Evolutionary conservation across 257 asterid species (phyloP), one percentile per base, ranked within the genome.

Genomic region (Datura wrightii): DNA sequence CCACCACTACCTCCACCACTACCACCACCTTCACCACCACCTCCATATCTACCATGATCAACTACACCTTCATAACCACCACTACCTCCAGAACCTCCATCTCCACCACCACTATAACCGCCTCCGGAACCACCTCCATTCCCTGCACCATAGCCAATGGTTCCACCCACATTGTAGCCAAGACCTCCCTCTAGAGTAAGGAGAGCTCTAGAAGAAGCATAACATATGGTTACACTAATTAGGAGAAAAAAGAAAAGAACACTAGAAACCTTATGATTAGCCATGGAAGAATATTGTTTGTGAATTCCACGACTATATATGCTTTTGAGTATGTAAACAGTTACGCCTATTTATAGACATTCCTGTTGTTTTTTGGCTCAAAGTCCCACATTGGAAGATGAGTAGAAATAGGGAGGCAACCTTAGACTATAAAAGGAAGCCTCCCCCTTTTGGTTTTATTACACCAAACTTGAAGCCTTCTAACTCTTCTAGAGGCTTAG

Each of bases 141-240:
- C n/a, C 76, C 83, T 2, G 44, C 88, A 59, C 88, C 84, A 66
- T 83, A 85, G 55, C 80, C 87, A 50, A 79, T 18, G 14, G 53
- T 58, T 34, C 53, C 82, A n/a, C 76, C 85, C 71, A 39, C 71
- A 53, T 80, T 89, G 86, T 19, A 53, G 1, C 82, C 88, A 50
- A 60, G 70, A 54, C 86, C 86, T 58, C 85, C 95, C 18, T 72
- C 88, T 11, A 48, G 36, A 44, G 65, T 53, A 70, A 89, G 86
- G 78, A 94, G 93, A 79, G 89, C 85, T 93, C 97, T 93, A 62
- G 80, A 65, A 62, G 92, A 93, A 6, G 94, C 97, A 2, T 93
- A 90, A 84, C 91, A 90, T 5, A 92, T 18, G 0, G 88, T 89
- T 36, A 89, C 50, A 59, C 89, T 86, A 24, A 24, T 24, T 82